Base-by-base conservation (phyloP, 2,329 filamentous ascomycete genomes). In the Aureobasidium sp. region DNA sequence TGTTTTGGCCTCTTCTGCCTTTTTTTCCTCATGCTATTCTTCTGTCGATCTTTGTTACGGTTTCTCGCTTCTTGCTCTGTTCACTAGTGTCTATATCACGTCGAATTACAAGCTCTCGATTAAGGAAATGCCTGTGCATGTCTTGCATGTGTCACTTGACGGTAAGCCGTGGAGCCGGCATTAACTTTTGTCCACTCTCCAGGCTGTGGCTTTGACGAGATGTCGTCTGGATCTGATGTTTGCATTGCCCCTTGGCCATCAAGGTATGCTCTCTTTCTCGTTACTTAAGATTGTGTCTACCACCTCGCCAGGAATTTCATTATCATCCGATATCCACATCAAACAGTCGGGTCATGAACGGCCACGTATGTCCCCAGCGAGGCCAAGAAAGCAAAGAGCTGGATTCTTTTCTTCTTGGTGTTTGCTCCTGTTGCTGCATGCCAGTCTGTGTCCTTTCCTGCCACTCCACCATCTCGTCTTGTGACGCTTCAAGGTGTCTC, bases 61-160 rank as follows among this genome's bases (percentile, higher is more conserved):
- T 27, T 53, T 20, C 2, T 51, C 20, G 29, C 14, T 22, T 41
- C 27, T 49, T 11, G 15, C 15, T 22, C 27, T n/a, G 9, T 41
- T 17, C 17, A n/a, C 36, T 53, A 53, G 49, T 53, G 49, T 53
- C 34, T 53, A 53, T 41, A 53, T 53, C 49, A 41, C 49, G 12
- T 25, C 49, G 7, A 53, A 53, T 53, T 34, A 53, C n/a, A 53
- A 41, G 36, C 49, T 41, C 36, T 53, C n/a, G 5, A n/a, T 12
- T 53, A 11, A 41, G 22, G 41, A n/a, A 9, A 12, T 45, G 22
- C 14, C 2, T 15, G 42, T 45, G 42, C 42, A 45, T 45, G 20
- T 2, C 42, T 17, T 6, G 20, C 12, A 11, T 45, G 42, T 25
- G 22, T 45, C 20, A 20, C 22, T 45, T 11, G 20, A 45, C 41